Percentiles rank a stretch among this genome's conserved stretches.
Conservation (phyloP, 2,329 filamentous ascomycete species). For the Penicillium freii region DNA sequence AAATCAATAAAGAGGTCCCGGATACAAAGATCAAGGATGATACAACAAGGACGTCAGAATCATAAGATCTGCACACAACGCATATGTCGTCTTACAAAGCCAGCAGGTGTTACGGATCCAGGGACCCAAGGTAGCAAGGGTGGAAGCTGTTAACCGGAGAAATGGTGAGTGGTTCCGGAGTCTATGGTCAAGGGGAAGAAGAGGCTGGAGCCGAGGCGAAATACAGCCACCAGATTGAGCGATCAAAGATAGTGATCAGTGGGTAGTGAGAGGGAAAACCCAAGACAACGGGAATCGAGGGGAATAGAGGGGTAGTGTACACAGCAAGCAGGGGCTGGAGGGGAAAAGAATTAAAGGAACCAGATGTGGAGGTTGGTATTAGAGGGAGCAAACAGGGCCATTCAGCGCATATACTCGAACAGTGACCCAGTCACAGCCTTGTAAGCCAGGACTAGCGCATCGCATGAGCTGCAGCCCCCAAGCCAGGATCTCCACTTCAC, state of each 20-base stretch:
- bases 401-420: slow-evolving; percentile 2
- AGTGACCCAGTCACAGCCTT: slow-evolving; percentile 1
- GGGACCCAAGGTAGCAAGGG: not conserved
- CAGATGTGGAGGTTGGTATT: not conserved
- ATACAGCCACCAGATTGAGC: slow-evolving; percentile 5
- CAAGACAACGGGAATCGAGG: not conserved
- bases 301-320: not conserved
- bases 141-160: not conserved
- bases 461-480: slow-evolving; percentile 5
- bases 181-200: not conserved
- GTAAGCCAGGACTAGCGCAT: slow-evolving; percentile 1
- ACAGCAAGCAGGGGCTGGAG: not conserved
- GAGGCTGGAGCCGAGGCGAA: not conserved
- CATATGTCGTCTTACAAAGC: slow-evolving; percentile 9
- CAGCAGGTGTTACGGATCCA: slow-evolving; percentile 10
- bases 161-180: not conserved
- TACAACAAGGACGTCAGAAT: slow-evolving; percentile 6
- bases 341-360: not conserved
- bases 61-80: not conserved
- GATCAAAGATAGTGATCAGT: slow-evolving; percentile 2
- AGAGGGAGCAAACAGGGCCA: not conserved
- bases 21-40: slow-evolving; percentile 3
- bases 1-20: not conserved
- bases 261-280: slow-evolving; percentile 1
- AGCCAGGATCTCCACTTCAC: not conserved